Evolutionary conservation across 768 basidiomycete genomes (phyloP), one percentile per base, ranked within the genome.

Genomic region (Basidioascus undulatus): DNA sequence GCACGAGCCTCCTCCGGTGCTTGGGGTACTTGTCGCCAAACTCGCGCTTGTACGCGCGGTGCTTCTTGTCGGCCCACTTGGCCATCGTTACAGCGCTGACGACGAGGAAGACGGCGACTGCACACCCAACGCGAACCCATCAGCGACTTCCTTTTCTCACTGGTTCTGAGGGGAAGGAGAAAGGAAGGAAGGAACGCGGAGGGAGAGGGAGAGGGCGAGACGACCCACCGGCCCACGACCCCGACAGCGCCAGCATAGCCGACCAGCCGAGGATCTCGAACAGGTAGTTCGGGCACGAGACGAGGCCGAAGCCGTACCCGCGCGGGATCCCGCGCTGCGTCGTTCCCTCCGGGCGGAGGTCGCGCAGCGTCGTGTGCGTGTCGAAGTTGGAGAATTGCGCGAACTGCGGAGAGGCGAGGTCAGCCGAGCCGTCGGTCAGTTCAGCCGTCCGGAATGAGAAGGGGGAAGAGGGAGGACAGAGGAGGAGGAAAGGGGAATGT

Each of bases 201-300:
- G 12, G 15, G 23, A 5, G n/a, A 25, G 32, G 19, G 33, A 35
- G 11, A 9, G 25, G 6, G 9, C n/a, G 38, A 18, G 18, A 21
- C n/a, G 34, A 64, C 76, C 38, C 52, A 82, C 83, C 70, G 32
- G 69, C 70, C 48, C 68, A 62, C 51, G 75, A 79, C 24, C 73
- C 69, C 2, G 84, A 84, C 72, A 96, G 74, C 18, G 64, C 63
- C 19, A 66, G 66, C 37, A 92, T 65, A 13, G 67, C 62, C 4
- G 64, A 52, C 81, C 89, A 92, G 0, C 62, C 75, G 20, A 89
- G 44, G 7, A 62, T 66, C 60, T 98, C 92, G 53, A 87, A 94
- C 55, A 80, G 73, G 61, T 98, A 98, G 58, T 98, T 94, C 13
- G 89, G 83, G 63, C 70, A 78, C 6, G 81, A 77, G 31, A 87